Percentiles rank a stretch among this genome's conserved stretches.
These are phyloP conservation scores for Talaromyces sp. DNA, from an alignment of 2,329 filamentous ascomycete species.

Conservation along the genomic window DNA sequence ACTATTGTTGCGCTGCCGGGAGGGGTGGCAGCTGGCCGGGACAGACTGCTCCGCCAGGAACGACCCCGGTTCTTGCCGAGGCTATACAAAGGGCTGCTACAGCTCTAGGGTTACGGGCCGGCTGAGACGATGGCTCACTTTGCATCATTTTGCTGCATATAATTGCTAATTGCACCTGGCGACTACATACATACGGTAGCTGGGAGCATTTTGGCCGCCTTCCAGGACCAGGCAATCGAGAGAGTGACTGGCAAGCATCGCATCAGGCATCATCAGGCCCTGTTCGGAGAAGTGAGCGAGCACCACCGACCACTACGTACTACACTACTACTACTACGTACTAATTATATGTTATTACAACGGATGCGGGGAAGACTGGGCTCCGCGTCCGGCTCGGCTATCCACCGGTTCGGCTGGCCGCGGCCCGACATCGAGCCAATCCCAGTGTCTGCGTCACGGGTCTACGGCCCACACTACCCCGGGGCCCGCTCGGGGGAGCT, in stretches of 20 bases:
- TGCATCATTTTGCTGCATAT: background rate
- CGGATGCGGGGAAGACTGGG: background rate
- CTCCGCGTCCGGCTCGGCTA: background rate
- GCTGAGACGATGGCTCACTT: background rate
- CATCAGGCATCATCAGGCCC: no score
- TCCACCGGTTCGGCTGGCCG: background rate
- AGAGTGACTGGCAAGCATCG: background rate
- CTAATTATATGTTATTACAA: no score
- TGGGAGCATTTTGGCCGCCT: background rate
- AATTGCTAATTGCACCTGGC: background rate
- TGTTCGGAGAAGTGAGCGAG: background rate
- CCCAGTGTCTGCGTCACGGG: background rate
- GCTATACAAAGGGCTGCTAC: background rate
- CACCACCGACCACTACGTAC: no score
- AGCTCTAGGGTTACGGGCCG: background rate
- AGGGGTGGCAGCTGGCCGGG: background rate
- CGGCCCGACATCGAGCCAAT: background rate
- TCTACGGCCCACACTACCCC: background rate
- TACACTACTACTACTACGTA: no score
- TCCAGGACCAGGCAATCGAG: background rate
- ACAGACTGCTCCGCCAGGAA: slow-evolving; percentile 10
- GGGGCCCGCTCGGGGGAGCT: background rate
- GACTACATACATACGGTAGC: no score
- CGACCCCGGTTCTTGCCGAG: slow-evolving; percentile 8
- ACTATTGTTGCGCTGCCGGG: slow-evolving; percentile 5